Base-by-base conservation (phyloP, 2,329 filamentous ascomycete species). In the Clonostachys byssicola region DNA sequence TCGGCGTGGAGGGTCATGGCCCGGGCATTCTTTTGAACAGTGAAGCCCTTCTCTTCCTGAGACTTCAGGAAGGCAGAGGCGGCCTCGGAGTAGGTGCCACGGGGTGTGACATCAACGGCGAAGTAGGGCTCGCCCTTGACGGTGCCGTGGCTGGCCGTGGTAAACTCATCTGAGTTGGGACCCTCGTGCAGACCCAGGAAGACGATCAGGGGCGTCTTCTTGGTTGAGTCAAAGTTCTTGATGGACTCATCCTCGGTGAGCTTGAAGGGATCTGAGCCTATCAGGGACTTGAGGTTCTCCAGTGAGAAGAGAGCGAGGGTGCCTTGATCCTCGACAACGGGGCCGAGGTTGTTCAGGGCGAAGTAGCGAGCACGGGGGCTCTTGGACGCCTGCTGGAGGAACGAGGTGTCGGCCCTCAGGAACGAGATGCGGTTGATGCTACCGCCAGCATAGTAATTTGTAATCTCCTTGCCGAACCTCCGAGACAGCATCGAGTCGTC, bases 91-190 rank as follows among this genome's bases (percentile, higher is more conserved):
- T 83, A 70, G 5, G 73, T 73, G 2, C 80, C 85, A 52, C 78
- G 81, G 0, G 90, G 86, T 4, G 92, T 95, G 17, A 96, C 79
- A 62, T 97, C 94, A 12, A 99, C 66, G 2, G 92, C 92, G 62
- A 97, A 99, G 68, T 85, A 95, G 2, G 94, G 92, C 43, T 78
- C 77, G 4, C 92, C 94, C 34, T 74, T 79, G 62, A 95, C 95
- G 43, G 82, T 81, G 50, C 82, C 83, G 59, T 85, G 86, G 2
- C 60, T 56, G 7, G 52, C 52, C 20, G 64, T 61, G n/a, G 57
- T 36, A 39, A 64, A 50, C 14, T 46, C 43, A 6, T 53, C 51
- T 10, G 50, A 51, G 49, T 74, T 60, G 45, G 87, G 78, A 1
- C 38, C 49, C 36, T 71, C 77, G 55, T 95, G 83, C 43, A 96